Percentiles rank a stretch among this genome's conserved stretches.
Conservation (phyloP, 75 land plant species). For the Chamaecyparis obtusa region DNA sequence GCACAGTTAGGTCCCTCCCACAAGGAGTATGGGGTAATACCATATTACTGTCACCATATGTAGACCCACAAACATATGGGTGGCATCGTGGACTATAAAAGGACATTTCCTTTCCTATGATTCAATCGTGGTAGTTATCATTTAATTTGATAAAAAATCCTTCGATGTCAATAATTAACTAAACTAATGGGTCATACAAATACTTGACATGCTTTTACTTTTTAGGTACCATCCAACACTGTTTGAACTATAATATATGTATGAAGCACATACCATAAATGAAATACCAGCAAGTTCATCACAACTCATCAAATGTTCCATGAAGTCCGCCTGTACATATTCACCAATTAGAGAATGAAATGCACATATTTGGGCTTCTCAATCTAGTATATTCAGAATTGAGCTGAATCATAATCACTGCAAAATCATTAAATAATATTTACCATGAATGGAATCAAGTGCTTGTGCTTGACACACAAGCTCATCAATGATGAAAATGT, state of each 20-base stretch:
- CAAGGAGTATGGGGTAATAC: too few relatives aligned
- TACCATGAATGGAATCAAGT: conserved; percentile 23
- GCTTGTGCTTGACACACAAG: conserved; percentile 15
- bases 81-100: too few relatives aligned
- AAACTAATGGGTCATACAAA: neutral
- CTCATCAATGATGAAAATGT: conserved; percentile 15
- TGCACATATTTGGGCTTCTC: neutral
- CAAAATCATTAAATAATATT: neutral
- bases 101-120: neutral
- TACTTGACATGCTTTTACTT: neutral
- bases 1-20: too few relatives aligned
- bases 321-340: conserved; percentile 15
- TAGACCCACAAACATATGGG: too few relatives aligned
- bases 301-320: conserved; percentile 16
- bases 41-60: too few relatives aligned
- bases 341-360: neutral
- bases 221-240: neutral
- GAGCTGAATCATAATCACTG: neutral
- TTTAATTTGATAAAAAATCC: neutral
- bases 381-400: neutral
- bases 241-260: neutral
- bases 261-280: conserved; percentile 14
- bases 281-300: neutral
- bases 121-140: neutral
- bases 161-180: neutral